Evolutionary conservation across 495 filamentous ascomycete species (phyloP).

Genomic region (Daldinia concentrica): DNA sequence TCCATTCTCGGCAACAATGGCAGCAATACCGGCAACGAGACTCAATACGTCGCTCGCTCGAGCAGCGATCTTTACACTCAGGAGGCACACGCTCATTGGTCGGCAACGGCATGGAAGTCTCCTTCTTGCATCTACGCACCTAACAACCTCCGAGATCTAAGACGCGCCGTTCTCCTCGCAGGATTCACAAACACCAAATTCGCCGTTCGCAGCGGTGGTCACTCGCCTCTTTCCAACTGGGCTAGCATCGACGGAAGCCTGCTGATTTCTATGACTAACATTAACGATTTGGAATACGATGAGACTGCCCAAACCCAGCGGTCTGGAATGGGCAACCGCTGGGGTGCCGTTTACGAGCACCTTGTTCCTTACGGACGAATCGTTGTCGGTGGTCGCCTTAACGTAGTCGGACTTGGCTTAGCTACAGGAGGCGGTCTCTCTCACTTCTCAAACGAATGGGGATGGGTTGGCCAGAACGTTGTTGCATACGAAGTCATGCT

Average conservation of each 20-base stretch:
- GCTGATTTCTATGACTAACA: constrained; percentile 6
- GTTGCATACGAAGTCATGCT: constrained; percentile 10
- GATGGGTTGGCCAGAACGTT: constrained; percentile 10
- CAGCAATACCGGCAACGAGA: not conserved
- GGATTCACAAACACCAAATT: constrained; percentile 1
- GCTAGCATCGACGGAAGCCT: constrained; percentile 1
- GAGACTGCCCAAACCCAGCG: constrained; percentile 3
- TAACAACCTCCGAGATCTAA: not conserved
- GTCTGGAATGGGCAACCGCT: constrained; percentile 8
- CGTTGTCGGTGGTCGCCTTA: constrained; percentile 3
- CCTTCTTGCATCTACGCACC: constrained; percentile 5
- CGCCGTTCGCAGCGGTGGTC: constrained; percentile 5
- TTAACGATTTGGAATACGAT: constrained; percentile 4
- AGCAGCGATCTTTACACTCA: not conserved
- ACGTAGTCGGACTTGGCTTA: not conserved
- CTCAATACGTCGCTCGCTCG: constrained; percentile 1
- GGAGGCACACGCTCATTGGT: constrained; percentile 13
- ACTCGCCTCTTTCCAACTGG: constrained; percentile 8
- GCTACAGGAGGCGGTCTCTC: constrained; percentile 2
- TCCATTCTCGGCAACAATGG: not conserved
- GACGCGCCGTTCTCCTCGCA: not conserved
- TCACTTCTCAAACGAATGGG: constrained; percentile 3
- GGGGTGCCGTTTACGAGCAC: not conserved
- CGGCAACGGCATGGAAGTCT: constrained; percentile 5
- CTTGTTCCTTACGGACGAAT: constrained; percentile 5